Conservation (phyloP, 768 basidiomycete genomes). For the Lentinula sp. region DNA sequence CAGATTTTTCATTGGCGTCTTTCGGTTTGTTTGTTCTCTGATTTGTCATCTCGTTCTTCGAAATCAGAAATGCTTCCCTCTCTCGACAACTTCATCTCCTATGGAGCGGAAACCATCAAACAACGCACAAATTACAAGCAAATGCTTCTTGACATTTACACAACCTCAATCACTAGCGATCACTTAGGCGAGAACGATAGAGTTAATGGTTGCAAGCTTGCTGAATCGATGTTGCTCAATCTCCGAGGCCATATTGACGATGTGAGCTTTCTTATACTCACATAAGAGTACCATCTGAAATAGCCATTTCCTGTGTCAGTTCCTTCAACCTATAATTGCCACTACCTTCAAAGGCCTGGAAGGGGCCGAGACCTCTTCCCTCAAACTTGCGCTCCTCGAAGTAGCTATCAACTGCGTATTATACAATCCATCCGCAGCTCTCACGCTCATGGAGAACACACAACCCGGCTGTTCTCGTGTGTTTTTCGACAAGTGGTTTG, state of each 20-base stretch:
- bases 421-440: slow-evolving; percentile 75
- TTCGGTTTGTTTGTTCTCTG: background rate
- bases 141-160: slow-evolving; percentile 82
- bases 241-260: slow-evolving; percentile 75
- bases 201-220: slow-evolving; percentile 80
- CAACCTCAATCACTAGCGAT: slow-evolving; percentile 59
- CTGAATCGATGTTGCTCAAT: slow-evolving; percentile 77
- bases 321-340: slow-evolving; percentile 57
- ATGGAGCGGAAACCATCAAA: slow-evolving; percentile 72
- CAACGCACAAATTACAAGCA: slow-evolving; percentile 67
- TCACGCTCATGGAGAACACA: slow-evolving; percentile 66
- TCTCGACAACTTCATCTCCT: slow-evolving; percentile 85
- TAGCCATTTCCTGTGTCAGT: slow-evolving; percentile 28
- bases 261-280: slow-evolving; percentile 32
- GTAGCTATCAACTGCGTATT: slow-evolving; percentile 78
- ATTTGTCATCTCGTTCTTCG: background rate
- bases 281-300: background rate
- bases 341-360: slow-evolving; percentile 58
- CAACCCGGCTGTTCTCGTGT: slow-evolving; percentile 53
- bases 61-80: slow-evolving; percentile 77
- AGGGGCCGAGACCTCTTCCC: slow-evolving; percentile 52
- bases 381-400: slow-evolving; percentile 75
- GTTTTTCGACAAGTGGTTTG: slow-evolving; percentile 89
- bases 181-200: slow-evolving; percentile 81
- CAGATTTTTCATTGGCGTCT: background rate